phyloP scores from a whole-genome alignment of 2,329 filamentous ascomycete species.

The Scorias spongiosa region DNA sequence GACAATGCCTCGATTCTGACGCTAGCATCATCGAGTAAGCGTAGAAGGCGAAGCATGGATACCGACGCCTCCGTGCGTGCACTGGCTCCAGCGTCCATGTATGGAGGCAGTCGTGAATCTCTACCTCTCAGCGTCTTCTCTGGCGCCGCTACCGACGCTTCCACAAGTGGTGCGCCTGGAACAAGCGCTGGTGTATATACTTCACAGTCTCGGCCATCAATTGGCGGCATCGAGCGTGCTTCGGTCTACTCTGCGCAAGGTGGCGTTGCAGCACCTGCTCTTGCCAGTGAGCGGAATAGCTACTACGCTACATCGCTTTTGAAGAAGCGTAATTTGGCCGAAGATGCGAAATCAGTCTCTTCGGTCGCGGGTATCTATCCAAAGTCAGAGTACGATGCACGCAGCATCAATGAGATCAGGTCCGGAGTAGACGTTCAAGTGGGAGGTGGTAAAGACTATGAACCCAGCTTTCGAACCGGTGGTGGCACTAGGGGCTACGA shows the following conservation, averaged over 20 bases:
- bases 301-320: slow-evolving; percentile 46
- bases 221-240: slow-evolving; percentile 49
- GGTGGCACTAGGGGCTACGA: slow-evolving; percentile 70
- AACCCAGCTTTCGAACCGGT: slow-evolving; percentile 29
- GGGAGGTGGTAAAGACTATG: slow-evolving; percentile 21
- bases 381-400: slow-evolving; percentile 8
- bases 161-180: slow-evolving; percentile 26
- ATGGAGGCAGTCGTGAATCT: slow-evolving; percentile 67
- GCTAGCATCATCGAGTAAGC: slow-evolving; percentile 67
- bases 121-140: slow-evolving; percentile 66
- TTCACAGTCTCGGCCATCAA: slow-evolving; percentile 35
- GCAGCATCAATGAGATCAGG: slow-evolving; percentile 10
- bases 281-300: slow-evolving; percentile 66
- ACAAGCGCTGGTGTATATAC: slow-evolving; percentile 21
- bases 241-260: slow-evolving; percentile 55
- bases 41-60: slow-evolving; percentile 64
- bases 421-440: slow-evolving; percentile 2
- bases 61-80: slow-evolving; percentile 76
- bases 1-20: slow-evolving; percentile 80
- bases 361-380: neutral
- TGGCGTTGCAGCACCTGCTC: slow-evolving; percentile 37
- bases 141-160: slow-evolving; percentile 45
- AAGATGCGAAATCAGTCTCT: neutral
- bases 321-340: slow-evolving; percentile 13
- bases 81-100: slow-evolving; percentile 67